Percentiles rank a stretch among this genome's conserved stretches.
These are phyloP conservation scores for Larix kaempferi DNA, from an alignment of 75 land plant genomes.

Conservation along the genomic window DNA sequence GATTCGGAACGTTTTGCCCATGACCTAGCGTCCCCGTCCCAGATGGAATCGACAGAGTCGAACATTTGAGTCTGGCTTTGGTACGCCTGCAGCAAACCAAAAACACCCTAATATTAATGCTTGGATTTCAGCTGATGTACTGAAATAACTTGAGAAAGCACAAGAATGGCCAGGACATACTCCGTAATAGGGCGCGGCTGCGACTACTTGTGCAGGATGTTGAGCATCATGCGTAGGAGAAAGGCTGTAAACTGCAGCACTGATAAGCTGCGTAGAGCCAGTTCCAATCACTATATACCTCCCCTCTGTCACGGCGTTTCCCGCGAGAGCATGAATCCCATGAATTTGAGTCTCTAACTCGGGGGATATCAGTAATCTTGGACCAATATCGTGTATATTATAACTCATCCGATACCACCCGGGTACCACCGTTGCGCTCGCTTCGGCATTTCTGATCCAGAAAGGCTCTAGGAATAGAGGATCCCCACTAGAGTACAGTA, in stretches of 20 bases:
- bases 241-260: slow-evolving; percentile 50
- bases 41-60: slow-evolving; percentile 25
- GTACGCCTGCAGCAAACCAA: slow-evolving; percentile 34
- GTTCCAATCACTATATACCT: slow-evolving; percentile 53
- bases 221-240: slow-evolving; percentile 13
- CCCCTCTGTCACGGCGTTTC: slow-evolving; percentile 56
- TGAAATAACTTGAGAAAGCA: background rate
- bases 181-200: slow-evolving; percentile 47
- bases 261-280: slow-evolving; percentile 69
- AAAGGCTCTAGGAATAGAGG: slow-evolving; percentile 55
- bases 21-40: slow-evolving; percentile 42
- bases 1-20: slow-evolving; percentile 6
- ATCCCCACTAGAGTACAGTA: slow-evolving; percentile 47
- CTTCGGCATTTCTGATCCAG: slow-evolving; percentile 50
- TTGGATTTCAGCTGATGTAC: background rate
- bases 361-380: slow-evolving; percentile 18
- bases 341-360: slow-evolving; percentile 16
- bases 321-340: slow-evolving; percentile 22
- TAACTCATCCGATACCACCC: slow-evolving; percentile 84
- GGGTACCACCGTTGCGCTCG: slow-evolving; percentile 45
- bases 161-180: background rate
- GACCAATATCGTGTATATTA: background rate
- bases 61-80: slow-evolving; percentile 38
- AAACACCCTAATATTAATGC: background rate
- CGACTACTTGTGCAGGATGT: slow-evolving; percentile 41